Base-by-base conservation (phyloP, 345 rosid species). In the Euphorbia tirucalli region DNA sequence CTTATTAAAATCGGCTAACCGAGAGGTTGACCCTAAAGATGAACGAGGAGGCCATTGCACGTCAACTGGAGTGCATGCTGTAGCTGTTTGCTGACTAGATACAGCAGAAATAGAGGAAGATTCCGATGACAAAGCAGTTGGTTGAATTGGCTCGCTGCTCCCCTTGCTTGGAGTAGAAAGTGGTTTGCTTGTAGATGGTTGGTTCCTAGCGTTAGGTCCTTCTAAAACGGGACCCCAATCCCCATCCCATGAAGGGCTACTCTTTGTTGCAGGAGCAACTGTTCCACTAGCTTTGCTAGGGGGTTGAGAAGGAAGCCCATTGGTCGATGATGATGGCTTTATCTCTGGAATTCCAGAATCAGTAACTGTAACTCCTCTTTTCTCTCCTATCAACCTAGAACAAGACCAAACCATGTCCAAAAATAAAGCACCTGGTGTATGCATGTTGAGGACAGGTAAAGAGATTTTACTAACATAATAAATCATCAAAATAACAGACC, bases 11-110 rank as follows among this genome's bases (percentile, higher is more conserved):
- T 78, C 69, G 69, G 69, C 74, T 30, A 71, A 65, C 30, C 73
- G 82, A 76, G 84, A 11, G 58, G 71, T 71, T 52, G 30, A 66
- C 35, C 70, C 84, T 30, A 83, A 82, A 50, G 90, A 78, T 65
- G 81, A 71, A 62, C 77, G 83, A 73, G 99, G 97, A 72, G 97
- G 97, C 99, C 99, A 95, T 81, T 92, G 97, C 13, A 90, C 77
- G 56, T 89, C 97, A 48, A 88, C 92, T 10, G 93, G 84, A 76
- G 90, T 79, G 81, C 94, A 90, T 71, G 91, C 70, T 64, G 82
- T 72, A 2, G 83, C 77, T 22, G 84, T 73, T 79, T 80, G 66
- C 82, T 82, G 85, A 77, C 78, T 81, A 54, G 87, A 82, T 43
- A 61, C 27, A 35, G 81, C 54, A 73, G 88, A 68, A 67, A 57